Evolutionary conservation across 345 rosid genomes (phyloP).

Genomic region (Eucalyptus sp.): DNA sequence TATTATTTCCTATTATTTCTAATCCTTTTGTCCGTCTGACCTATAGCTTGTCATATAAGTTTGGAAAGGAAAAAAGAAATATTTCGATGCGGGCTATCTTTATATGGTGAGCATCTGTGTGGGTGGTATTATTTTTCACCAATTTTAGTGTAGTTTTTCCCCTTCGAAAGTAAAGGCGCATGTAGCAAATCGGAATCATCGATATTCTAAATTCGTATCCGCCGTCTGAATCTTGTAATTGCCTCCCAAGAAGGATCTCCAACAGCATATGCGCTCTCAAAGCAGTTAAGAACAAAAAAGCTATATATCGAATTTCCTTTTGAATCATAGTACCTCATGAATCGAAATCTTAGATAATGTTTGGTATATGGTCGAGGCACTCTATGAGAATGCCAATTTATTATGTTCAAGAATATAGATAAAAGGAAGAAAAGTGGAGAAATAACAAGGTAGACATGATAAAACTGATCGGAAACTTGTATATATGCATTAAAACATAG

Average conservation of each 20-base stretch:
- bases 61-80: background rate
- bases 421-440: background rate
- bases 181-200: background rate
- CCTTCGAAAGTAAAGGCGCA: background rate
- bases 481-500: background rate
- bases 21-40: background rate
- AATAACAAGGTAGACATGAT: background rate
- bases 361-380: background rate
- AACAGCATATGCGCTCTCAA: background rate
- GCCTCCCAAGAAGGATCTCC: background rate
- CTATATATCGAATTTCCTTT: background rate
- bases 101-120: background rate
- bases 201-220: background rate
- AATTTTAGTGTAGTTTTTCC: background rate
- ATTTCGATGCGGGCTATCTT: background rate
- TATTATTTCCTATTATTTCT: background rate
- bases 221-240: background rate
- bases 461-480: background rate
- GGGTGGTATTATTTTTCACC: background rate
- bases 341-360: background rate
- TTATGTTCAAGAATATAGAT: background rate
- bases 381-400: background rate
- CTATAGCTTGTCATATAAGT: background rate
- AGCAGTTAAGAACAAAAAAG: background rate
- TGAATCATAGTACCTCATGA: background rate